Percentiles rank a stretch among this genome's conserved stretches.
These are phyloP conservation scores for Proliferodiscus dingleyae DNA, from an alignment of 2,329 filamentous ascomycete species.

Conservation along the genomic window DNA sequence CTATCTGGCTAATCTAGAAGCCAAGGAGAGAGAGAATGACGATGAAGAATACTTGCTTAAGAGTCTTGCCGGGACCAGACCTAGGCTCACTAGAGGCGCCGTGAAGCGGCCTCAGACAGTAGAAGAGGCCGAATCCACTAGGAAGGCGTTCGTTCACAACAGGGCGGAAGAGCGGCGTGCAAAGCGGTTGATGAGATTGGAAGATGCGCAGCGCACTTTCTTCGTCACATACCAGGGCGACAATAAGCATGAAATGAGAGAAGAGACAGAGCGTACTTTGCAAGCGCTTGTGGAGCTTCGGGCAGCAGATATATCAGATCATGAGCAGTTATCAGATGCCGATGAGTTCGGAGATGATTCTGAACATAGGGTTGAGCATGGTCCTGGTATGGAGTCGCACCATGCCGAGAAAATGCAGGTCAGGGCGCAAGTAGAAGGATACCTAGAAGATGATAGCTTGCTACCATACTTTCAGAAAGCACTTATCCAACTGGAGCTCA, in stretches of 20 bases:
- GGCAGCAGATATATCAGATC: neutral
- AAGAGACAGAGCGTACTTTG: neutral
- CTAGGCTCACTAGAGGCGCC: neutral
- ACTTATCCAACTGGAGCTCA: neutral
- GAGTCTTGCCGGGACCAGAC: neutral
- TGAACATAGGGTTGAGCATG: neutral
- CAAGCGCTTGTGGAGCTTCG: neutral
- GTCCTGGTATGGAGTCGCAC: neutral
- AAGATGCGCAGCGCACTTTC: neutral
- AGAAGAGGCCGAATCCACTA: neutral
- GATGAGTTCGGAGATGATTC: neutral
- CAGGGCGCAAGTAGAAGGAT: neutral
- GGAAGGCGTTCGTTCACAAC: neutral
- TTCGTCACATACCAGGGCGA: neutral
- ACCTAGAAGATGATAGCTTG: neutral
- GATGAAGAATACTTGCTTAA: neutral
- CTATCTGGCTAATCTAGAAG: neutral
- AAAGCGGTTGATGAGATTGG: neutral
- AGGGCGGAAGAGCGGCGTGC: neutral
- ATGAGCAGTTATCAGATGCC: neutral
- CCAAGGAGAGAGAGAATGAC: neutral
- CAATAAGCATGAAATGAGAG: neutral
- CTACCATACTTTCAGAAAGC: neutral
- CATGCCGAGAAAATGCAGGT: neutral
- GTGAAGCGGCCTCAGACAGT: neutral